These are phyloP conservation scores for Zizania latifolia DNA, from an alignment of 176 grass and related monocot species.

Conservation along the genomic window DNA sequence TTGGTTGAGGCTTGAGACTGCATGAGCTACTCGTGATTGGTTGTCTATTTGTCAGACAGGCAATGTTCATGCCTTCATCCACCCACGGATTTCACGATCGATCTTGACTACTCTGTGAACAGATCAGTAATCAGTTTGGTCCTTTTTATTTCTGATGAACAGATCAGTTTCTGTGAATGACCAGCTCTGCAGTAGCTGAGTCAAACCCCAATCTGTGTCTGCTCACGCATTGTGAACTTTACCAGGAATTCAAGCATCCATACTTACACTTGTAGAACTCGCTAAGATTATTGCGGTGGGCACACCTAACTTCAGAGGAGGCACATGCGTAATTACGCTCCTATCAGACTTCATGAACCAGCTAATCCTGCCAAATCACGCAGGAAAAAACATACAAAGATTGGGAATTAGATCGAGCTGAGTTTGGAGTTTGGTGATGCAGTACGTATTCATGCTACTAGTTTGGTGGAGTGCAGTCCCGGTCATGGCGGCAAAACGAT, in stretches of 20 bases:
- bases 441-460: not conserved
- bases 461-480: slow-evolving; percentile 6
- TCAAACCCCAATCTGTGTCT: slow-evolving; percentile 23
- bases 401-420: not conserved
- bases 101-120: no score
- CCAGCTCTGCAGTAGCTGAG: not conserved
- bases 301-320: not conserved
- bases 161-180: not conserved
- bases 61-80: not conserved
- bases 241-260: not conserved
- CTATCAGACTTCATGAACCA: not conserved
- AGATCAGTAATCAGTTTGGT: no score
- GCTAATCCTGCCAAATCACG: not conserved
- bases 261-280: not conserved
- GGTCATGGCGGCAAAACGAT: slow-evolving; percentile 23
- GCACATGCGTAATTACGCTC: not conserved
- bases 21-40: not conserved
- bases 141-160: not conserved
- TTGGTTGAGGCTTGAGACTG: not conserved
- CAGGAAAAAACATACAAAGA: not conserved
- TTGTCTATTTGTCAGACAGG: slow-evolving; percentile 1
- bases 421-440: not conserved
- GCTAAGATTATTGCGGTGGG: not conserved
- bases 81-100: not conserved
- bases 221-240: slow-evolving; percentile 5